These are phyloP conservation scores for Moringa oleifera DNA, from an alignment of 345 rosid genomes.

Conservation along the genomic window DNA sequence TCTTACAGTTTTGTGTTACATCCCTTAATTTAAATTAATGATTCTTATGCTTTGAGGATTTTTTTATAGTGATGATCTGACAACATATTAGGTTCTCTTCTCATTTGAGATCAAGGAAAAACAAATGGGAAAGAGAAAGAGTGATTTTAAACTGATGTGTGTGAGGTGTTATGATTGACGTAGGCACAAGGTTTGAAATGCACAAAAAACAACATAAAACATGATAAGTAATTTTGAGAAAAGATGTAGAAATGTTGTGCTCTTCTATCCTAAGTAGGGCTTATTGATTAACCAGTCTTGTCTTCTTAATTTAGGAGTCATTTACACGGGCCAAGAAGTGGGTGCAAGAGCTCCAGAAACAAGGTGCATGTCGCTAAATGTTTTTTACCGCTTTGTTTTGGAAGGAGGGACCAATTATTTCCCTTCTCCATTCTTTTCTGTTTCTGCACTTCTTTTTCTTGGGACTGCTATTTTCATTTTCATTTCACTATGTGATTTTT, in stretches of 20 bases:
- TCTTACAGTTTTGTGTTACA: background rate
- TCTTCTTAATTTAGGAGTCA: constrained; percentile 35
- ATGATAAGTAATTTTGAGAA: background rate
- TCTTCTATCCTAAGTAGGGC: background rate
- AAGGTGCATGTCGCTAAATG: constrained; percentile 24
- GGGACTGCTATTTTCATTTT: background rate
- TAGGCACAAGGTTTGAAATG: background rate
- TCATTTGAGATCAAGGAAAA: background rate
- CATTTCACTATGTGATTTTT: too few relatives aligned
- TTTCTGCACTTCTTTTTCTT: constrained; percentile 3
- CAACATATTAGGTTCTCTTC: background rate
- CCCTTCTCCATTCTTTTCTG: background rate
- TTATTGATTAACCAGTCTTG: background rate
- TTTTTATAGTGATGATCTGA: too few relatives aligned
- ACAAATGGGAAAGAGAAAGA: background rate
- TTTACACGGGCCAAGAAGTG: constrained; percentile 60
- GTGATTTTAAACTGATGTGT: too few relatives aligned
- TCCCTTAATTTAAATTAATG: background rate
- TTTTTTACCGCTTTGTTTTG: background rate
- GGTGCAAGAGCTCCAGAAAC: constrained; percentile 60
- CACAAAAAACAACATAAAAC: background rate
- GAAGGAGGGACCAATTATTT: background rate
- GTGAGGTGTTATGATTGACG: too few relatives aligned
- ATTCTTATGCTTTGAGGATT: background rate
- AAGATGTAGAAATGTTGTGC: background rate